Evolutionary conservation across 2,329 filamentous ascomycete genomes (phyloP).

Genomic region (Fusarium heterosporum): DNA sequence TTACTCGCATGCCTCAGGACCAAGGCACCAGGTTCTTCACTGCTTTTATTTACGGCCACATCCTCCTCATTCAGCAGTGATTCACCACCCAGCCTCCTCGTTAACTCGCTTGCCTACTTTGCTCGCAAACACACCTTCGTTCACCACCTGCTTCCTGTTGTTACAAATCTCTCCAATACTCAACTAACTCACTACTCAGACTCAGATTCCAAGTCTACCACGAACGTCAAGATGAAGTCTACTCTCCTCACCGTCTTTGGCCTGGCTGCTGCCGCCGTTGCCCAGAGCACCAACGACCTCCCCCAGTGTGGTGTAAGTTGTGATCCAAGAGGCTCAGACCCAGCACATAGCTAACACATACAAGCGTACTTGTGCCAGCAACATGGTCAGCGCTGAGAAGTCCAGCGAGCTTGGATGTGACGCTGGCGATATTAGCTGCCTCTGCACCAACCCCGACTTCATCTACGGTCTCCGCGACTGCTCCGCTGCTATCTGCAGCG

Average conservation of each 20-base stretch:
- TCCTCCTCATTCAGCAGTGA: slow-evolving; percentile 18
- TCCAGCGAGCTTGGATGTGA: slow-evolving; percentile 60
- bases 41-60: slow-evolving; percentile 29
- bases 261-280: slow-evolving; percentile 55
- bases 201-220: slow-evolving; percentile 33
- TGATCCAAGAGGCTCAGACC: neutral
- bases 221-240: slow-evolving; percentile 63
- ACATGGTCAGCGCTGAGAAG: slow-evolving; percentile 61
- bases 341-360: slow-evolving; percentile 23
- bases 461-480: slow-evolving; percentile 65
- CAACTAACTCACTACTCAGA: slow-evolving; percentile 29
- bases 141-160: slow-evolving; percentile 16
- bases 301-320: slow-evolving; percentile 65
- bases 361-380: slow-evolving; percentile 62
- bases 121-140: slow-evolving; percentile 22
- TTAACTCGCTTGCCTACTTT: slow-evolving; percentile 10
- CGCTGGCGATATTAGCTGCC: slow-evolving; percentile 56
- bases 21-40: slow-evolving; percentile 14
- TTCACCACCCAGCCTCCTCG: slow-evolving; percentile 25
- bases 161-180: slow-evolving; percentile 13
- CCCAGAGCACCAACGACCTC: slow-evolving; percentile 57
- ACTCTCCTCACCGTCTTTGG: slow-evolving; percentile 57
- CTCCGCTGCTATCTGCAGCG: slow-evolving; percentile 57
- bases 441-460: slow-evolving; percentile 62
- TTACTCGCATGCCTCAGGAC: slow-evolving; percentile 32